phyloP scores from a whole-genome alignment of 805 yeast species.

The Vanderwaltozyma tropicalis region DNA sequence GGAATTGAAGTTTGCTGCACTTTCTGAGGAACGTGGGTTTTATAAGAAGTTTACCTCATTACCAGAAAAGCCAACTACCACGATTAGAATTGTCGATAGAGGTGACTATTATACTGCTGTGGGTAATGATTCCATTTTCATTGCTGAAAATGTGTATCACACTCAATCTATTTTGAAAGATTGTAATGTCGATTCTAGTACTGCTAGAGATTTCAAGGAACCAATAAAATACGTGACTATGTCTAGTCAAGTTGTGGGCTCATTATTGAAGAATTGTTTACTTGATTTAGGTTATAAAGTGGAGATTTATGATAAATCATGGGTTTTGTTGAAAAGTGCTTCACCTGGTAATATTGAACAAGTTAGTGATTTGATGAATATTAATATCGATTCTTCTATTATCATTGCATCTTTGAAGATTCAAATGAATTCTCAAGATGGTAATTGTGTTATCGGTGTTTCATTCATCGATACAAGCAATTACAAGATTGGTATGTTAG shows the following conservation, averaged over 20 bases:
- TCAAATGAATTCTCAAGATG: slow-evolving; percentile 25
- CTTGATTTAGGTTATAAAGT: slow-evolving; percentile 65
- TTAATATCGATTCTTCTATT: slow-evolving; percentile 39
- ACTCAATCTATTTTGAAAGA: slow-evolving; percentile 73
- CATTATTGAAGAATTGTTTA: slow-evolving; percentile 54
- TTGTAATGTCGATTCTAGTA: slow-evolving; percentile 21
- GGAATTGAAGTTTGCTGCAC: slow-evolving; percentile 47
- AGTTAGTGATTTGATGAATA: slow-evolving; percentile 57
- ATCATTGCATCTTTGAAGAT: slow-evolving; percentile 39
- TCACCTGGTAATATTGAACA: slow-evolving; percentile 85
- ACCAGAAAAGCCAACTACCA: slow-evolving; percentile 38
- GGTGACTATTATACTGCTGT: slow-evolving; percentile 73
- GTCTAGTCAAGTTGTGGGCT: slow-evolving; percentile 61
- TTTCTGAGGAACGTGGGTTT: slow-evolving; percentile 39
- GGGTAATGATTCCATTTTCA: slow-evolving; percentile 65
- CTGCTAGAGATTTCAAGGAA: slow-evolving; percentile 32
- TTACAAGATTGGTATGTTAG: slow-evolving; percentile 57
- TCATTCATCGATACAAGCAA: slow-evolving; percentile 68
- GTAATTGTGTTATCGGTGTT: slow-evolving; percentile 52
- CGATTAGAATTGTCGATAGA: slow-evolving; percentile 67
- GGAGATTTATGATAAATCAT: slow-evolving; percentile 64
- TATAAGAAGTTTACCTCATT: slow-evolving; percentile 39
- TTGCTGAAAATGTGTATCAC: slow-evolving; percentile 77
- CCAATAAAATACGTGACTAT: slow-evolving; percentile 52
- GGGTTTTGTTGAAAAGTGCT: slow-evolving; percentile 50